These are phyloP conservation scores for Pyrenophora seminiperda DNA, from an alignment of 2,329 filamentous ascomycete species.

Conservation along the genomic window DNA sequence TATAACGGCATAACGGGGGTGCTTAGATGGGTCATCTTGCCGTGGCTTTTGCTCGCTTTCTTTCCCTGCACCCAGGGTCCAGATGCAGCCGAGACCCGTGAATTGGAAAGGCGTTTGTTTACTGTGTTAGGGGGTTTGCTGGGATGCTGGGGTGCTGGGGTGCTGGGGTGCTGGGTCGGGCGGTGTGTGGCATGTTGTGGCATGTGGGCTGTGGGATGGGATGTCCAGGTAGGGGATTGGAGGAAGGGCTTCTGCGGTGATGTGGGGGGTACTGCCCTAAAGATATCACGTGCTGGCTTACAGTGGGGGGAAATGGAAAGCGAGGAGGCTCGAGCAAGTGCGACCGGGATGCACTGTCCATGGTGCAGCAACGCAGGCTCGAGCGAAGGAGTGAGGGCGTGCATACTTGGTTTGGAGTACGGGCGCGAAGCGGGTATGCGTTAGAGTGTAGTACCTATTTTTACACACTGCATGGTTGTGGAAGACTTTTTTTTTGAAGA, in stretches of 20 bases:
- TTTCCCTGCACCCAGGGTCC: background rate
- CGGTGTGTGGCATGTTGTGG: constrained; percentile 6
- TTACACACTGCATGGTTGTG: background rate
- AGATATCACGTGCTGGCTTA: background rate
- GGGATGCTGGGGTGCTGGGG: no score
- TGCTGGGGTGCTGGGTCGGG: background rate
- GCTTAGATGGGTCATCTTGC: no score
- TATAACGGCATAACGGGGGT: no score
- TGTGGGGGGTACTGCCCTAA: background rate
- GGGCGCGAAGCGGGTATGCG: background rate
- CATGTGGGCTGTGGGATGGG: background rate
- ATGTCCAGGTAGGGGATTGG: background rate
- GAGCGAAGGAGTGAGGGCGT: background rate
- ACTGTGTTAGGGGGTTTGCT: constrained; percentile 4
- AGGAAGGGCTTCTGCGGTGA: background rate
- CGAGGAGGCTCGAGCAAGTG: constrained; percentile 1
- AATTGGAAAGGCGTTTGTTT: constrained; percentile 7
- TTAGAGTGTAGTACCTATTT: background rate
- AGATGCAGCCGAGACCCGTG: constrained; percentile 4
- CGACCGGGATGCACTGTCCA: background rate
- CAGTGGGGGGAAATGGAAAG: background rate
- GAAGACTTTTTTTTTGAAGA: no score
- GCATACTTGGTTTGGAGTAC: constrained; percentile 5
- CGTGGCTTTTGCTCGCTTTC: no score
- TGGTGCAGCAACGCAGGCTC: constrained; percentile 1